Percentiles rank a stretch among this genome's conserved stretches.
Conservation (phyloP, 192 early-diverging fungal species). For the Jimgerdemannia flammicorona region DNA sequence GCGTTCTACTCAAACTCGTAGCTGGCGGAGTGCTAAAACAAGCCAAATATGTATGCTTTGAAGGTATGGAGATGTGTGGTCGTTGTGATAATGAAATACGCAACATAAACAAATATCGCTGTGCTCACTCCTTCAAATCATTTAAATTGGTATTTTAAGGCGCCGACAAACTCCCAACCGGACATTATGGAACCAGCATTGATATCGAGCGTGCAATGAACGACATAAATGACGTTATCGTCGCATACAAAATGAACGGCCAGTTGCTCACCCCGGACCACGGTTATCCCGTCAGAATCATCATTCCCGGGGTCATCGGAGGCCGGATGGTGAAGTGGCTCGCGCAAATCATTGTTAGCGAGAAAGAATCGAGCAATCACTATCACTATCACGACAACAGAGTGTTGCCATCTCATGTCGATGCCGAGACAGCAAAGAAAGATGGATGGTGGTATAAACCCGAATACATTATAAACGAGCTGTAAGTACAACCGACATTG, state of each 20-base stretch:
- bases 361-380: constrained; percentile 53
- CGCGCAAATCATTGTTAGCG: constrained; percentile 50
- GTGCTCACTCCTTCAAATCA: too few relatives aligned
- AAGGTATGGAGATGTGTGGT: too few relatives aligned
- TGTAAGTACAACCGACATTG: constrained; percentile 47
- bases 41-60: too few relatives aligned
- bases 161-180: constrained; percentile 56
- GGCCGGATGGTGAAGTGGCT: constrained; percentile 89
- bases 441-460: constrained; percentile 56
- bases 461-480: constrained; percentile 68
- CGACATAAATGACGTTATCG: constrained; percentile 61
- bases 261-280: constrained; percentile 71
- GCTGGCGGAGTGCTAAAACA: too few relatives aligned
- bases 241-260: constrained; percentile 84
- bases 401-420: constrained; percentile 73
- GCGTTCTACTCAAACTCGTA: too few relatives aligned
- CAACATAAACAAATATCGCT: too few relatives aligned
- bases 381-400: constrained; percentile 86
- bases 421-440: constrained; percentile 41
- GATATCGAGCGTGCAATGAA: constrained; percentile 62
- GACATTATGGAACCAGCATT: constrained; percentile 74
- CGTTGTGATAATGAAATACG: too few relatives aligned
- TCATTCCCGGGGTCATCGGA: constrained; percentile 87
- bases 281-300: constrained; percentile 81
- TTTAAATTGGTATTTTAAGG: constrained; percentile 28